Evolutionary conservation across 2,329 filamentous ascomycete genomes (phyloP), one percentile per base, ranked within the genome.

Genomic region (Microthyrium microscopicum): DNA sequence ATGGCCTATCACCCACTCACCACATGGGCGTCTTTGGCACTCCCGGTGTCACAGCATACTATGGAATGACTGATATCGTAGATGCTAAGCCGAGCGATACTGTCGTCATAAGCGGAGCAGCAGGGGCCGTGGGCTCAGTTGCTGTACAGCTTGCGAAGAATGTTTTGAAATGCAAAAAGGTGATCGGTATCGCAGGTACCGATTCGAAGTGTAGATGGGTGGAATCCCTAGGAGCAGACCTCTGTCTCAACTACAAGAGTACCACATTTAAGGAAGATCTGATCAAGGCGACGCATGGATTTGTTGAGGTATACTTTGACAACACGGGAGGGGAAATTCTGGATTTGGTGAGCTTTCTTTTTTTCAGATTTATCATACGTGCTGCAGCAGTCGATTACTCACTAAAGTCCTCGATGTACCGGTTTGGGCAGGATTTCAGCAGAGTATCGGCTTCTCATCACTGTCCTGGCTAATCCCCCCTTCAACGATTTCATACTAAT

Each of bases 101-200:
- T 4, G 29, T 40, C 26, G 31, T 40, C 11, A 18, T 40, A 13
- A 31, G 24, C 20, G 38, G 37, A 20, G 38, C 38, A 1, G 36
- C 37, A 5, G 38, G 38, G 7, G 36, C 38, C 3, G 36, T 39
- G 13, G 38, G 38, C 18, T 28, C 20, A 12, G 26, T 36, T 17
- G 38, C 28, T 8, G 38, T 39, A 8, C 38, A 40, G 36, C 31
- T 40, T 19, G 38, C 38, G 5, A 40, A 39, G 32, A 38, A 43
- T 49, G 29, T 39, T 17, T 31, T 31, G 18, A 19, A 15, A 8
- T 31, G 29, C 20, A 31, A 31, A 17, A 31, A 15, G 17, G 29
- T 31, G 11, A 31, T 31, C 17, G 29, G 29, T 22, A 31, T 31
- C 15, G 29, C 29, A 6, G 29, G 29, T 9, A 31, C 29, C 9